Evolutionary conservation across 331 rosid genomes (phyloP), one percentile per base, ranked within the genome.

Genomic region (Ulmus americana): DNA sequence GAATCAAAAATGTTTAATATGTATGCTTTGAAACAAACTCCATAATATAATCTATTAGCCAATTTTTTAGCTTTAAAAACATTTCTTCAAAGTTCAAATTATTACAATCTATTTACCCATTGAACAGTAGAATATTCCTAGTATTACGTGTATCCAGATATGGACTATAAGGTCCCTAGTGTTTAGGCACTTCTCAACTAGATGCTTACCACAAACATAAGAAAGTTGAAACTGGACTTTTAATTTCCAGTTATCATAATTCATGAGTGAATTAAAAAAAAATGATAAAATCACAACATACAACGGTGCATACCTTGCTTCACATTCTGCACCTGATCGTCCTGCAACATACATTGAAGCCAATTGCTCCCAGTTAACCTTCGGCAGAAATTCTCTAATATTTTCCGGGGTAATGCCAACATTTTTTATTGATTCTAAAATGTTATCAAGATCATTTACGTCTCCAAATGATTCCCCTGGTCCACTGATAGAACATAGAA

Each of bases 241-340:
- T 50, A 18, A 50, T 50, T 50, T 28, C 35, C 55, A 50, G 28
- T 50, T 14, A 50, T 50, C 14, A 50, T 50, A n/a, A 50, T 28
- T 28, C 3, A 28, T 28, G 35, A 28, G 35, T 28, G 35, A 28
- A 28, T 28, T 28, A 28, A 2, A 28, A 28, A 28, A 15, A 47
- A 16, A 22, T 5, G 14, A 14, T 35, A 14, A 10, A 46, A 48
- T 10, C 11, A 18, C 47, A 63, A 38, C 39, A 46, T 7, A 40
- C 6, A 59, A 75, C 48, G 57, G 63, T 48, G 50, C 77, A 82
- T 82, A 92, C 98, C 98, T 82, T 38, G 91, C 80, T 89, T 83
- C 86, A 72, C 98, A 92, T 87, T 92, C 95, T 57, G 87, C 86
- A 64, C 88, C 91, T 1, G 86, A 79, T 69, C 75, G 95, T 20